phyloP scores from a whole-genome alignment of 2,329 filamentous ascomycete genomes.

The Aureobasidium sp. region DNA sequence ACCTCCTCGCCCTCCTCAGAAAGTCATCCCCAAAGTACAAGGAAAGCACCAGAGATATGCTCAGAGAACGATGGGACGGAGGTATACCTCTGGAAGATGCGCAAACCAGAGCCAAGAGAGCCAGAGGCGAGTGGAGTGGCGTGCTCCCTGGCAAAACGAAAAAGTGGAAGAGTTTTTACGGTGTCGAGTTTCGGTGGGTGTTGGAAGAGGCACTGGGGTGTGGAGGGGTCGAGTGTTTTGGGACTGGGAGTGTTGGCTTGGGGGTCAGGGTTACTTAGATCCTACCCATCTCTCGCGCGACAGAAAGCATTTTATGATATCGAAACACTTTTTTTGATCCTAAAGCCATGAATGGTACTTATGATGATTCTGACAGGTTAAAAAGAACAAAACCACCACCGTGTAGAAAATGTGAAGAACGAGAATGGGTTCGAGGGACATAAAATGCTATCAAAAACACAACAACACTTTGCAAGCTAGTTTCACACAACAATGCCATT shows the following conservation, averaged over 20 bases:
- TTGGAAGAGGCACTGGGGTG: conserved; percentile 61
- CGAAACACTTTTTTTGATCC: too few species aligned
- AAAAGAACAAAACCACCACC: too few species aligned
- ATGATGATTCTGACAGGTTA: too few species aligned
- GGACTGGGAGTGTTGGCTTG: conserved; percentile 63
- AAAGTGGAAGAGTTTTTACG: conserved; percentile 64
- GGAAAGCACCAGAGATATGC: conserved; percentile 52
- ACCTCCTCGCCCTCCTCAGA: conserved; percentile 50
- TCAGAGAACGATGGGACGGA: conserved; percentile 64
- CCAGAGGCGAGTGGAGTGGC: conserved; percentile 48
- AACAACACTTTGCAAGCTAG: background rate
- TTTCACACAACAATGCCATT: too few species aligned
- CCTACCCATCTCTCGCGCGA: too few species aligned
- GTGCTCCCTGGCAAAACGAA: conserved; percentile 52
- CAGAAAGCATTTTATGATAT: too few species aligned
- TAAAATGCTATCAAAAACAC: background rate
- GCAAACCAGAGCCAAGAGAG: conserved; percentile 40
- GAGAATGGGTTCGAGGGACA: too few species aligned
- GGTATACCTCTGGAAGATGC: conserved; percentile 43
- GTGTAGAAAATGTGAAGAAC: too few species aligned
- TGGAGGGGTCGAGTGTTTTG: conserved; percentile 63
- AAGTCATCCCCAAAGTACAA: conserved; percentile 47
- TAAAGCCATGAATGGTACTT: background rate
- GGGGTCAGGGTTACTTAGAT: conserved; percentile 42
- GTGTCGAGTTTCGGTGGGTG: conserved; percentile 62